phyloP scores from a whole-genome alignment of 2,329 filamentous ascomycete species.

The Pseudogymnoascus sp. region DNA sequence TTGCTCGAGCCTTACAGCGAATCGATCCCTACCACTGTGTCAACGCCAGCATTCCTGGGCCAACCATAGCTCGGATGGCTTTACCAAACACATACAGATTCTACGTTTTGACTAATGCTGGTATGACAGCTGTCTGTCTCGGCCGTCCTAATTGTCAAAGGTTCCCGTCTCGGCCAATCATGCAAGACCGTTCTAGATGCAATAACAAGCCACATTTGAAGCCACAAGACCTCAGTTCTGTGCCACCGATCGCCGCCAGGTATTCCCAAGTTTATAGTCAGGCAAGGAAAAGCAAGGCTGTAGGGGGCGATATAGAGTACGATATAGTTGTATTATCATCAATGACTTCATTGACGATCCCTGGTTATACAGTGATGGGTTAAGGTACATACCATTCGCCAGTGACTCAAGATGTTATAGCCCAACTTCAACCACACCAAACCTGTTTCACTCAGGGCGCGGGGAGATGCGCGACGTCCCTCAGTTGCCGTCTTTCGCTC shows the following conservation, averaged over 20 bases:
- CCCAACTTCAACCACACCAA: neutral
- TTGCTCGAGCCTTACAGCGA: neutral
- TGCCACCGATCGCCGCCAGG: neutral
- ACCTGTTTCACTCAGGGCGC: neutral
- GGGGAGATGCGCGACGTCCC: neutral
- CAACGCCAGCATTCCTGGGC: neutral
- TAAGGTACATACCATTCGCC: neutral
- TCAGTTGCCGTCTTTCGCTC: neutral
- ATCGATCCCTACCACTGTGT: neutral
- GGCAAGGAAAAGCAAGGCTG: neutral
- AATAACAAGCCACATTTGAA: neutral
- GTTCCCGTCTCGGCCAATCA: neutral
- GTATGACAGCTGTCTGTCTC: conserved; percentile 1
- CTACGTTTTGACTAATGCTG: neutral
- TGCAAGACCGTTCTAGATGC: neutral
- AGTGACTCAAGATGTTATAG: neutral
- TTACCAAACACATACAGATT: neutral
- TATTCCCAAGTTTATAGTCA: neutral
- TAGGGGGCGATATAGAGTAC: neutral
- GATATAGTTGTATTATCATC: neutral
- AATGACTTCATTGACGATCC: neutral
- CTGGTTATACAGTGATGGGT: neutral
- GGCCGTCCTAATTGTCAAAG: neutral
- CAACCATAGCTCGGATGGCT: neutral
- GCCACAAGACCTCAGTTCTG: neutral